These are phyloP conservation scores for Penicillium sp. DNA, from an alignment of 2,329 filamentous ascomycete species.

Conservation along the genomic window DNA sequence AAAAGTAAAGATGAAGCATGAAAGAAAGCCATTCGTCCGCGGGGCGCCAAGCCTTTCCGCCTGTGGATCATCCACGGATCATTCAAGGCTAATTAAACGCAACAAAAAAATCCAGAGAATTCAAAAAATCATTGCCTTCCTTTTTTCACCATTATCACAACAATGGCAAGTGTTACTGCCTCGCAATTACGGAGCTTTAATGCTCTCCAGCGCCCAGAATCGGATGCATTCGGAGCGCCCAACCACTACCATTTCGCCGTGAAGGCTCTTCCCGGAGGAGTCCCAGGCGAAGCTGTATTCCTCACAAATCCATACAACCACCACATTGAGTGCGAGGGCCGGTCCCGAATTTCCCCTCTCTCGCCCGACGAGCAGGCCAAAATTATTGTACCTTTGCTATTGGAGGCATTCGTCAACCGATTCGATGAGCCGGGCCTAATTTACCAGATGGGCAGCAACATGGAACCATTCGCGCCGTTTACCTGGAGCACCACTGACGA, in stretches of 20 bases:
- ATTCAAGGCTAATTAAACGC: background rate
- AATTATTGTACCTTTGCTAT: constrained; percentile 6
- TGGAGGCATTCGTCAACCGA: constrained; percentile 7
- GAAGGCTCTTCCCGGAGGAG: background rate
- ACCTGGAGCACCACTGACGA: constrained; percentile 3
- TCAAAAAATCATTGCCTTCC: background rate
- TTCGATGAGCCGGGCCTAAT: background rate
- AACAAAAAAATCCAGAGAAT: background rate
- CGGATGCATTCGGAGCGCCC: background rate
- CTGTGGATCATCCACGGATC: background rate
- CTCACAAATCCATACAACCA: constrained; percentile 7
- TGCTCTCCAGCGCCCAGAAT: background rate
- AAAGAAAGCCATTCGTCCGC: background rate
- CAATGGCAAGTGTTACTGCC: background rate
- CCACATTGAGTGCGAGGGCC: constrained; percentile 4
- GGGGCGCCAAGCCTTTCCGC: background rate
- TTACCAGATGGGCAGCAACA: background rate
- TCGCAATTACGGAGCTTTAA: background rate
- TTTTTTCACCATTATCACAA: background rate
- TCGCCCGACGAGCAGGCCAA: background rate
- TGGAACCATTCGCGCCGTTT: constrained; percentile 3
- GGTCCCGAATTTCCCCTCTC: background rate
- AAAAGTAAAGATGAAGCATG: background rate
- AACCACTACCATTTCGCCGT: constrained; percentile 11
- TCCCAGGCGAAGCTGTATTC: constrained; percentile 2